Base-by-base conservation (phyloP, 805 yeast genomes). In the Candida ulmi region DNA sequence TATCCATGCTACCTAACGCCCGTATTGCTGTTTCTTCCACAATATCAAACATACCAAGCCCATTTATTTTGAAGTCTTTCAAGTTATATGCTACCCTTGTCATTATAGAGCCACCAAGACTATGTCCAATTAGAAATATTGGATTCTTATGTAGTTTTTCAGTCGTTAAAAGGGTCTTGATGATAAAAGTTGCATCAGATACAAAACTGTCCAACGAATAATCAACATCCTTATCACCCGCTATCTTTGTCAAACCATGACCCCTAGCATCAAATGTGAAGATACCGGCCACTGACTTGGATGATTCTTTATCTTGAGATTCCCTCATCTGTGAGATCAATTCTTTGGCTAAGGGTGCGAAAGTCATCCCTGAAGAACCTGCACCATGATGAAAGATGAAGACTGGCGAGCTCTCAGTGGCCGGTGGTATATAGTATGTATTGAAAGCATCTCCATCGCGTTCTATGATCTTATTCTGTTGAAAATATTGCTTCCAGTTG, bases 361-460 rank as follows among this genome's bases (percentile, higher is more conserved):
- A 93, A 1, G 96, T 72, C 62, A 86, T 64, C 0, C 83, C 88
- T 2, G 86, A 76, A 1, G 97, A 88, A 0, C 98, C 99, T 1
- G 96, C 97, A 2, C 99, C 99, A 60, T 93, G 99, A 47, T 87
- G 93, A 48, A 80, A 78, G 2, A 93, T 63, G 49, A 85, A 78
- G 1, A 88, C 51, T 0, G 95, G 88, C 0, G 67, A 55, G 0
- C 54, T 51, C 1, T 51, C 44, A 0, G 49, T 39, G 8, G 50
- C 43, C 0, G 95, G 90, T 1, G 76, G 66, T 8, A 65, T 65
- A 48, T 69, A 84, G 55, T 79, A 85, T 0, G 78, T 73, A 42
- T 80, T 74, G 54, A 79, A 75, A 7, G 42, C 34, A 29, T 61
- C 62, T 1, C 55, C 26, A 0, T 42, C 38, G 16, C 50, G 46